Conservation (phyloP, 139 green algal genomes). For the Micractinium conductrix region DNA sequence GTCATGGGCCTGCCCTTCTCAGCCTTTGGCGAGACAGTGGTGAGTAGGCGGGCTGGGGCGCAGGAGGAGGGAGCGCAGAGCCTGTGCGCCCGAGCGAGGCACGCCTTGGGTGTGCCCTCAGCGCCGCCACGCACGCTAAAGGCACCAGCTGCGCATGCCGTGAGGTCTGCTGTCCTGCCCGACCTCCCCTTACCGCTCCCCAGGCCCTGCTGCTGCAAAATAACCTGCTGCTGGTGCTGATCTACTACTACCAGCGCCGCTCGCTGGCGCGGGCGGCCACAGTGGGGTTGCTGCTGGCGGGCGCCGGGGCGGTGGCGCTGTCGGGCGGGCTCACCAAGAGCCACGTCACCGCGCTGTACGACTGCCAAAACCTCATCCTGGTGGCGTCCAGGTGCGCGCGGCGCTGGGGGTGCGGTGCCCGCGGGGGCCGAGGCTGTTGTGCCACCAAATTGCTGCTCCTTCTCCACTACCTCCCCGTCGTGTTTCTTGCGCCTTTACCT, state of each 20-base stretch:
- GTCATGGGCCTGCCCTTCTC: constrained; percentile 75
- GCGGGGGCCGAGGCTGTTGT: no score
- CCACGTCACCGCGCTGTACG: constrained; percentile 53
- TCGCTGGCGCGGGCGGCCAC: constrained; percentile 21
- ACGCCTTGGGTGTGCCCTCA: no score
- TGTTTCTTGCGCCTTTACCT: no score
- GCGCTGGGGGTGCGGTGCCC: no score
- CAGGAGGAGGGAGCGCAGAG: not conserved
- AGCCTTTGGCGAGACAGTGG: constrained; percentile 79
- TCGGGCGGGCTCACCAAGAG: constrained; percentile 48
- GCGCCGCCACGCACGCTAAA: no score
- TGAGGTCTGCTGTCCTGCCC: not conserved
- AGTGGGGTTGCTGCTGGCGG: constrained; percentile 16
- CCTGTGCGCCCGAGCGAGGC: no score
- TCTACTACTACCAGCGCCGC: constrained; percentile 70
- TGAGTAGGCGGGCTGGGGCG: constrained; percentile 1
- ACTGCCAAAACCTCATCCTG: constrained; percentile 77
- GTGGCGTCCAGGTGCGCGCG: constrained; percentile 49
- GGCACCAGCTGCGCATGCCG: no score
- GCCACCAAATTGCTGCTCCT: no score
- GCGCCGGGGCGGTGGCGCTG: not conserved
- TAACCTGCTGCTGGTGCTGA: constrained; percentile 68
- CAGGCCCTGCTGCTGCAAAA: constrained; percentile 65
- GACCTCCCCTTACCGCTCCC: not conserved
- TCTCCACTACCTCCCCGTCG: no score